These are phyloP conservation scores for Fusarium sp. DNA, from an alignment of 2,329 filamentous ascomycete genomes.

Conservation along the genomic window DNA sequence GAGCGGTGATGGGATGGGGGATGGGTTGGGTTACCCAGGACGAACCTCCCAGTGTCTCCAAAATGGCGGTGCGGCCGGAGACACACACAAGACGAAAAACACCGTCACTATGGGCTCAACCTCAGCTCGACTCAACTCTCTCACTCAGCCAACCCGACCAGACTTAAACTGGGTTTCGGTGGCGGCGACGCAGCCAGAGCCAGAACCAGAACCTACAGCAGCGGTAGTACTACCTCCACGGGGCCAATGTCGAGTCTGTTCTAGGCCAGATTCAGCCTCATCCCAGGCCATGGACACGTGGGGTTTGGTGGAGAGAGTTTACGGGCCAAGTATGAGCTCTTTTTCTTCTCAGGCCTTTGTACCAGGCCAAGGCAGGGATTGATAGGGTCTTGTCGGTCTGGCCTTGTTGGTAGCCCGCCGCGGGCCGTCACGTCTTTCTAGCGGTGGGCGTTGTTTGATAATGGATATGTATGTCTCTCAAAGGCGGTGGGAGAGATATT, in stretches of 20 bases:
- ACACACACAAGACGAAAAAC: background rate
- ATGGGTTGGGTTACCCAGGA: background rate
- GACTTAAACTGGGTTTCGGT: conserved; percentile 36
- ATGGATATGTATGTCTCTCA: background rate
- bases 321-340: conserved; percentile 15
- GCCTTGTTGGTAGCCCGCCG: conserved; percentile 9
- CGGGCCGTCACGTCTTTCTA: background rate
- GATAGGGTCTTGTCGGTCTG: conserved; percentile 24
- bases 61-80: conserved; percentile 36
- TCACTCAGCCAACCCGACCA: conserved; percentile 19
- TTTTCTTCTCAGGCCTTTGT: conserved; percentile 7
- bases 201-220: conserved; percentile 1
- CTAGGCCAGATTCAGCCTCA: conserved; percentile 47
- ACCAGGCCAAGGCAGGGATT: conserved; percentile 18
- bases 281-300: conserved; percentile 42
- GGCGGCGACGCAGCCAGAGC: conserved; percentile 27
- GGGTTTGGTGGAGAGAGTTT: conserved; percentile 38
- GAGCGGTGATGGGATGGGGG: conserved; percentile 34
- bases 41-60: background rate
- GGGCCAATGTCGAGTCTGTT: conserved; percentile 39
- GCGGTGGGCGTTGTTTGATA: conserved; percentile 15
- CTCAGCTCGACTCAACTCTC: background rate
- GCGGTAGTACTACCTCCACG: conserved; percentile 2
- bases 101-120: background rate
- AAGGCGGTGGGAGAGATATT: conserved; percentile 8